Percentiles rank a stretch among this genome's conserved stretches.
phyloP scores from a whole-genome alignment of 2,329 filamentous ascomycete species.

The Exserohilum turcica region DNA sequence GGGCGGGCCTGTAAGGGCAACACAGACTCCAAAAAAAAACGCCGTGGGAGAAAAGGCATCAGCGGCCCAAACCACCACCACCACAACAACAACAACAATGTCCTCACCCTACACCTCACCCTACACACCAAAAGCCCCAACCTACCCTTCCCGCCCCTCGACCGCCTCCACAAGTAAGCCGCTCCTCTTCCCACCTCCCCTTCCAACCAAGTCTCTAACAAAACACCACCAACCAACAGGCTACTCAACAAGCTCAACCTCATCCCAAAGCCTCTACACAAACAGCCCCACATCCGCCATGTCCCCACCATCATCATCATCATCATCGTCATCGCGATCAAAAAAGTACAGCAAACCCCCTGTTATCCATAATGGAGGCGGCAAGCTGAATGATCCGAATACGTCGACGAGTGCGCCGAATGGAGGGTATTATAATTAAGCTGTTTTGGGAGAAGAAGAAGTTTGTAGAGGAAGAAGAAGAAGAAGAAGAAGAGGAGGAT shows the following conservation, averaged over 20 bases:
- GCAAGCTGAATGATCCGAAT: slow-evolving; percentile 35
- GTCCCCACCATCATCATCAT: too few species aligned
- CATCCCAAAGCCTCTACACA: slow-evolving; percentile 34
- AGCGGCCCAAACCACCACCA: neutral
- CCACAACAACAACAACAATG: neutral
- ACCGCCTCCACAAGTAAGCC: slow-evolving; percentile 5
- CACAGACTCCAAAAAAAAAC: neutral
- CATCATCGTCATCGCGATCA: slow-evolving; percentile 24
- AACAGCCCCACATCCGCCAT: too few species aligned
- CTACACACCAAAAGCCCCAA: neutral
- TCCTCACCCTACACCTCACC: neutral
- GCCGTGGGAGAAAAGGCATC: neutral
- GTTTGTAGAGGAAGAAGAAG: too few species aligned
- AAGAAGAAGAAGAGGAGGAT: too few species aligned
- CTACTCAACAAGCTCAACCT: slow-evolving; percentile 34
- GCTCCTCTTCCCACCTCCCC: slow-evolving; percentile 6
- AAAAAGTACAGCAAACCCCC: slow-evolving; percentile 37
- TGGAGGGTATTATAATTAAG: slow-evolving; percentile 38
- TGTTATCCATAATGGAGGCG: slow-evolving; percentile 39
- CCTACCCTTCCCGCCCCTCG: slow-evolving; percentile 19
- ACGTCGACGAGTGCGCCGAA: slow-evolving; percentile 36
- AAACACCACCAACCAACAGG: slow-evolving; percentile 20
- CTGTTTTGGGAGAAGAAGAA: too few species aligned
- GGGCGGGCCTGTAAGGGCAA: too few species aligned
- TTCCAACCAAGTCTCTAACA: slow-evolving; percentile 25